Conservation (phyloP, 768 basidiomycete species). For the Polyporus arcularius region DNA sequence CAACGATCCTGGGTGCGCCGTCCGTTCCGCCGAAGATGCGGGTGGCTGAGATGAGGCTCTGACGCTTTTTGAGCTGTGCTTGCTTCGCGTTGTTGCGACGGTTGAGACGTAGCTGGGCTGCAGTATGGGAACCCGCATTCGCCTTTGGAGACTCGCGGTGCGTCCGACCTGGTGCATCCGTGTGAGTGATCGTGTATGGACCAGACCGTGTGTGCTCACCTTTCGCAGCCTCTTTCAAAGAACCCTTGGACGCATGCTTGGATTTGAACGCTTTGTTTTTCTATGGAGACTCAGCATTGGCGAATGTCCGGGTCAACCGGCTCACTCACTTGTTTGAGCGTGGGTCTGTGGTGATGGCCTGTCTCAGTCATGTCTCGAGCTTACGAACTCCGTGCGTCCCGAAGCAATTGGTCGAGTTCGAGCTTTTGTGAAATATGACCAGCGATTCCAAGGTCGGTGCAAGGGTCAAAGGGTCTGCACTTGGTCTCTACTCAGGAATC, state of each 20-base stretch:
- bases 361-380: slow-evolving; percentile 36
- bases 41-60: slow-evolving; percentile 64
- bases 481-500: too few species aligned
- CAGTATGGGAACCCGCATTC: slow-evolving; percentile 45
- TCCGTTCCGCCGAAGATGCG: slow-evolving; percentile 80
- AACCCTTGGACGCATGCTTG: slow-evolving; percentile 83
- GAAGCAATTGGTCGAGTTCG: too few species aligned
- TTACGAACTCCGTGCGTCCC: too few species aligned
- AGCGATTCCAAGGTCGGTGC: too few species aligned
- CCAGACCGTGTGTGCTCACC: slow-evolving; percentile 43
- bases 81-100: slow-evolving; percentile 87
- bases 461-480: too few species aligned
- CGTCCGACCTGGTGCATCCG: slow-evolving; percentile 50
- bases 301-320: not conserved
- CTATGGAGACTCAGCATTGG: slow-evolving; percentile 37
- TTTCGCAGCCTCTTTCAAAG: slow-evolving; percentile 83
- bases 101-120: slow-evolving; percentile 74
- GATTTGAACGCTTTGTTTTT: slow-evolving; percentile 94
- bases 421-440: not conserved
- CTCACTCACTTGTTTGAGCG: slow-evolving; percentile 75
- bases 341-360: slow-evolving; percentile 75
- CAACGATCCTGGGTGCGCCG: slow-evolving; percentile 82
- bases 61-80: slow-evolving; percentile 69
- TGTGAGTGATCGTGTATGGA: not conserved
- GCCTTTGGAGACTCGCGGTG: slow-evolving; percentile 57